These are phyloP conservation scores for Tympanopsis confertula DNA, from an alignment of 2,329 filamentous ascomycete genomes.

Conservation along the genomic window DNA sequence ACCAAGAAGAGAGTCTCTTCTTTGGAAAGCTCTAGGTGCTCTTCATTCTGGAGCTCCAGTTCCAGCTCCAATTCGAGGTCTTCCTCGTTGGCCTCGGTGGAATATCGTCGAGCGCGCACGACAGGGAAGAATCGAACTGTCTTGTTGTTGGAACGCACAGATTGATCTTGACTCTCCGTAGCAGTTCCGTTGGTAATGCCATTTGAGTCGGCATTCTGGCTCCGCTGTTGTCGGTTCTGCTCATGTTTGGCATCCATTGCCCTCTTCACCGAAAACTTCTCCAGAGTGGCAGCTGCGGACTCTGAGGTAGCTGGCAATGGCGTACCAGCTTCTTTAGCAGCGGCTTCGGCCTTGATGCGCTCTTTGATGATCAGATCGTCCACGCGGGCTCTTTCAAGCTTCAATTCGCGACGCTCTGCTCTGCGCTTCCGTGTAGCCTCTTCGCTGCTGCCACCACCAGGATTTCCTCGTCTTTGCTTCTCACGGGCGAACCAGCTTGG, in stretches of 20 bases:
- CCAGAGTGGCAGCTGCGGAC: background rate
- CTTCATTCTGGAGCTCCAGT: conserved; percentile 29
- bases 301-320: background rate
- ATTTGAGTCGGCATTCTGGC: too few relatives aligned
- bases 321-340: background rate
- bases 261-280: background rate
- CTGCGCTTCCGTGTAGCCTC: conserved; percentile 66
- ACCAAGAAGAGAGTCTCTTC: conserved; percentile 65
- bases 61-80: background rate
- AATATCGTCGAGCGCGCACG: background rate
- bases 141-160: background rate
- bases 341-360: conserved; percentile 2
- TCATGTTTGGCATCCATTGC: background rate
- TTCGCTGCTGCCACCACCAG: conserved; percentile 64
- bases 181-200: too few relatives aligned
- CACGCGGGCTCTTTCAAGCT: conserved; percentile 80
- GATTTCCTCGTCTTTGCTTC: conserved; percentile 56
- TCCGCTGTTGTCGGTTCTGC: background rate
- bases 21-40: conserved; percentile 58
- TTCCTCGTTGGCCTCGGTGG: background rate
- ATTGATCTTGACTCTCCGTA: background rate
- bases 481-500: conserved; percentile 84
- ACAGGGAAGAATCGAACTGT: background rate
- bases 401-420: conserved; percentile 71
- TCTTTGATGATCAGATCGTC: conserved; percentile 76